Conservation (phyloP, 106 monocot species). For the Vanilla planifolia region DNA sequence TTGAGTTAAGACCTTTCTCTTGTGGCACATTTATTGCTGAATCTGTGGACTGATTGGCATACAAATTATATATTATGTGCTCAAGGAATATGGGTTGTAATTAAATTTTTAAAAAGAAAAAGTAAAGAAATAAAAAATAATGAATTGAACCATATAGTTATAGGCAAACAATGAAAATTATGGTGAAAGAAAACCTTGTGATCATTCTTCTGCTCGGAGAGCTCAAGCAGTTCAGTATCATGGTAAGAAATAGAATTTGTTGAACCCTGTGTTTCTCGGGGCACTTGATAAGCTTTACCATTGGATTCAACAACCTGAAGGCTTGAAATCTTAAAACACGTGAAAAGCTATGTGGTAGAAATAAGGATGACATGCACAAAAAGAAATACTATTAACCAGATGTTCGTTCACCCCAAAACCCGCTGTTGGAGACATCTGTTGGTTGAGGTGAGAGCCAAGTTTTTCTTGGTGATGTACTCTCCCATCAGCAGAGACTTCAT, state of each 20-base stretch:
- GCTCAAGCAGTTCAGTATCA: slow-evolving; percentile 22
- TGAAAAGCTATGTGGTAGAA: not conserved
- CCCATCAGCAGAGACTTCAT: slow-evolving; percentile 27
- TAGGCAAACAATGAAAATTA: not conserved
- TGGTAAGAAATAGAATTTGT: slow-evolving; percentile 23
- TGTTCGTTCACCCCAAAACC: slow-evolving; percentile 20
- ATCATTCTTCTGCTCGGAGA: slow-evolving; percentile 30
- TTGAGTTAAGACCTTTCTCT: slow-evolving; percentile 14
- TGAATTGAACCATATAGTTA: not conserved
- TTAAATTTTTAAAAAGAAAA: not conserved
- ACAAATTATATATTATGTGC: slow-evolving; percentile 13
- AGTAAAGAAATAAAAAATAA: not conserved
- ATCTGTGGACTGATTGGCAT: slow-evolving; percentile 17
- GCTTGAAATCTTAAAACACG: slow-evolving; percentile 5
- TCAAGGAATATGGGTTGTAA: too few species aligned
- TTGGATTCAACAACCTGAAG: slow-evolving; percentile 46
- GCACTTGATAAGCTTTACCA: slow-evolving; percentile 14
- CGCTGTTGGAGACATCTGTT: slow-evolving; percentile 18
- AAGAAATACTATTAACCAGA: slow-evolving; percentile 24
- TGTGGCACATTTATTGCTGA: slow-evolving; percentile 15
- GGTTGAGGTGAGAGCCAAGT: slow-evolving; percentile 20
- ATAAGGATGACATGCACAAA: not conserved
- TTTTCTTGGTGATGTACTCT: slow-evolving; percentile 29
- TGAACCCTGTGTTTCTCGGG: slow-evolving; percentile 20
- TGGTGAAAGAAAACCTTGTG: slow-evolving; percentile 22